These are phyloP conservation scores for Candida nemodendra DNA, from an alignment of 805 yeast genomes.

Conservation along the genomic window DNA sequence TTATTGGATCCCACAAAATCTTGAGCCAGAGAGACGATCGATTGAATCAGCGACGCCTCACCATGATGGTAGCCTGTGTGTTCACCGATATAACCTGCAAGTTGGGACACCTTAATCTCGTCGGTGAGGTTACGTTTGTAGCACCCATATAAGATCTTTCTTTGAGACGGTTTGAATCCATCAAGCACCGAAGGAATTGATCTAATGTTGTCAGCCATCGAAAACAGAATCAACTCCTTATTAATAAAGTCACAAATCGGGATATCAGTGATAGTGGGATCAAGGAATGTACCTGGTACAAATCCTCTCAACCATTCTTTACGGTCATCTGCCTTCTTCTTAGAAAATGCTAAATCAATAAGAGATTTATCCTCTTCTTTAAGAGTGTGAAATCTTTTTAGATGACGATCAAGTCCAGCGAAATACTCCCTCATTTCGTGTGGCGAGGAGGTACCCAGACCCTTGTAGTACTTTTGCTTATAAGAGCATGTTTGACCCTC, in stretches of 20 bases:
- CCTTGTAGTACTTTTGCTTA: conserved; percentile 95
- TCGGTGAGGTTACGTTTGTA: conserved; percentile 72
- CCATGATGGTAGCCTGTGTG: conserved; percentile 96
- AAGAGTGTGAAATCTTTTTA: conserved; percentile 79
- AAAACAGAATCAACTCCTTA: conserved; percentile 89
- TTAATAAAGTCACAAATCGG: conserved; percentile 94
- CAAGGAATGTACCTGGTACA: conserved; percentile 88
- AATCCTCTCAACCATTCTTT: conserved; percentile 94
- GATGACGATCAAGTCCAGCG: conserved; percentile 77
- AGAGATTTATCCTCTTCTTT: conserved; percentile 72
- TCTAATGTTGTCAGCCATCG: conserved; percentile 94
- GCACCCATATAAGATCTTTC: conserved; percentile 87
- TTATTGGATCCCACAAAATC: conserved; percentile 93
- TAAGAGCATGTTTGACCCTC: conserved; percentile 76
- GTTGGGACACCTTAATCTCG: conserved; percentile 87
- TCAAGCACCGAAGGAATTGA: conserved; percentile 93
- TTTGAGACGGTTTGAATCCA: conserved; percentile 96
- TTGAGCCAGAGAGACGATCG: conserved; percentile 93
- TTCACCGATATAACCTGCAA: conserved; percentile 86
- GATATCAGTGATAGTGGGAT: conserved; percentile 69
- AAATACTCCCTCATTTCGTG: conserved; percentile 88
- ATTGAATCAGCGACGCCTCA: conserved; percentile 81
- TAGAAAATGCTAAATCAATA: conserved; percentile 91
- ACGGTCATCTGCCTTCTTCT: conserved; percentile 94
- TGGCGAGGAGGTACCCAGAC: conserved; percentile 92